Conservation (phyloP, 2,329 filamentous ascomycete species). For the Cordyceps fumosorosea region DNA sequence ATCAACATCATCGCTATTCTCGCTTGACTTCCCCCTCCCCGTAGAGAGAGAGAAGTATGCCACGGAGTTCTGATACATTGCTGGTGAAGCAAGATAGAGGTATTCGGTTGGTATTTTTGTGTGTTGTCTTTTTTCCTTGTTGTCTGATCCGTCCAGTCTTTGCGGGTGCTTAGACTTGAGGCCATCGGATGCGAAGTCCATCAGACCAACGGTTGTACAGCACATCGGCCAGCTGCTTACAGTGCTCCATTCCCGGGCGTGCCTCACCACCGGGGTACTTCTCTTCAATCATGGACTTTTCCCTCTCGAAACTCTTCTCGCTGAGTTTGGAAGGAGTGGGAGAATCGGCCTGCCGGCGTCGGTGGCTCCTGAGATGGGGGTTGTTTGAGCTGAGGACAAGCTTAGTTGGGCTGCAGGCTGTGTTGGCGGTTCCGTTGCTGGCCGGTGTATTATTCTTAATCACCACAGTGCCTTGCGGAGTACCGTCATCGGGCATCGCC, state of each 20-base stretch:
- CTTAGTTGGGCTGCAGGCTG: constrained; percentile 45
- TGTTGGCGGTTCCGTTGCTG: constrained; percentile 12
- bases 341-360: constrained; percentile 52
- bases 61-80: constrained; percentile 1
- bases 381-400: constrained; percentile 75
- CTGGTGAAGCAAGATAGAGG: neutral
- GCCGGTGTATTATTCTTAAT: constrained; percentile 45
- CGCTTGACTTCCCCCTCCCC: neutral
- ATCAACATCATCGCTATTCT: constrained; percentile 6
- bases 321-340: constrained; percentile 27
- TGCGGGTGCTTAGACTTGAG: constrained; percentile 28
- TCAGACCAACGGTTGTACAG: constrained; percentile 88
- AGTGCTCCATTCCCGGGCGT: constrained; percentile 80
- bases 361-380: constrained; percentile 75
- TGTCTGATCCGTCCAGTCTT: neutral
- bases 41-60: neutral
- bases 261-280: constrained; percentile 50
- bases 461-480: constrained; percentile 50
- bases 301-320: constrained; percentile 40
- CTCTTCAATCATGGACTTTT: constrained; percentile 41
- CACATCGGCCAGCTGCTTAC: constrained; percentile 80
- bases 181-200: constrained; percentile 68
- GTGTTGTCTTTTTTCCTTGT: neutral
- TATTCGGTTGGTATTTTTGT: neutral
- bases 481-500: constrained; percentile 34